Conservation (phyloP, 768 basidiomycete species). For the Russula lepida region DNA sequence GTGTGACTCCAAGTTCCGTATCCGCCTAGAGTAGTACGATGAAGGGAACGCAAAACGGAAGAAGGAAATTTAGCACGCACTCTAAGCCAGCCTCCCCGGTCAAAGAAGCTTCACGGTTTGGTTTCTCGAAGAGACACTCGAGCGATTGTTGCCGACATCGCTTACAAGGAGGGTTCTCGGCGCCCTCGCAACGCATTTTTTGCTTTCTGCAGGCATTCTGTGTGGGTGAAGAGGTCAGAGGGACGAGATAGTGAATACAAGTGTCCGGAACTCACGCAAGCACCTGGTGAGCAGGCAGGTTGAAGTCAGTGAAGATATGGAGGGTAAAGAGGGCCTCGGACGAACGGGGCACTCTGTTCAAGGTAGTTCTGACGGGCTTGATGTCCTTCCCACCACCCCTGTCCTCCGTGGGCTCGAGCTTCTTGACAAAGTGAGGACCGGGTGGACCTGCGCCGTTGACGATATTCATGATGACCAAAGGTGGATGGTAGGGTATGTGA, state of each 20-base stretch:
- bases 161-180: slow-evolving; percentile 94
- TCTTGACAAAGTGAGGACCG: slow-evolving; percentile 36
- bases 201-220: slow-evolving; percentile 94
- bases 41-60: not conserved
- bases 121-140: slow-evolving; percentile 94
- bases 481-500: slow-evolving; percentile 8
- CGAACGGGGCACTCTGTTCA: slow-evolving; percentile 84
- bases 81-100: slow-evolving; percentile 86
- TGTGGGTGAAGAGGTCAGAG: slow-evolving; percentile 10
- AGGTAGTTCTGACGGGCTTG: slow-evolving; percentile 66
- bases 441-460: slow-evolving; percentile 17
- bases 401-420: slow-evolving; percentile 50
- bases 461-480: slow-evolving; percentile 13
- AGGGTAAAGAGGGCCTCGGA: slow-evolving; percentile 24
- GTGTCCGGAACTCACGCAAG: slow-evolving; percentile 50
- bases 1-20: slow-evolving; percentile 79
- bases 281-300: slow-evolving; percentile 40
- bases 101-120: slow-evolving; percentile 75
- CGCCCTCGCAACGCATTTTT: slow-evolving; percentile 97
- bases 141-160: slow-evolving; percentile 84
- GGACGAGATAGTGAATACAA: slow-evolving; percentile 3
- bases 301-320: slow-evolving; percentile 12
- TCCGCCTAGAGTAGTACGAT: slow-evolving; percentile 59
- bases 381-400: slow-evolving; percentile 43
- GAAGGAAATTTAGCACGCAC: slow-evolving; percentile 38